These are phyloP conservation scores for Liriodendron chinense DNA, from an alignment of 164 flowering plant genomes.

Conservation along the genomic window DNA sequence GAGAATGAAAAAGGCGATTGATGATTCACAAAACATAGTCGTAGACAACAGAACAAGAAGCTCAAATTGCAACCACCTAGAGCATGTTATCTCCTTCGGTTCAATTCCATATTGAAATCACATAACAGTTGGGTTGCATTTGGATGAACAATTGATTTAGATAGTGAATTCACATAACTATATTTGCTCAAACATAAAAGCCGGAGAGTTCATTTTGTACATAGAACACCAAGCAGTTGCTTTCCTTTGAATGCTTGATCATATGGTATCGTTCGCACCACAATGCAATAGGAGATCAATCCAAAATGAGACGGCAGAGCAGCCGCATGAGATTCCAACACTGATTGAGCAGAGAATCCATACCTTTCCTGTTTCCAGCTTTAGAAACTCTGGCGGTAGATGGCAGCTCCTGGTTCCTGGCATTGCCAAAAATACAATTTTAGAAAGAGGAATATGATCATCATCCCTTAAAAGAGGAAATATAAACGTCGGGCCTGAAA, in stretches of 20 bases:
- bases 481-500: neutral
- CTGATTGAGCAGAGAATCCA: neutral
- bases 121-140: too few relatives aligned
- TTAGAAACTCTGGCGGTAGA: neutral
- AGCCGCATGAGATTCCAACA: neutral
- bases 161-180: neutral
- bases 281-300: neutral
- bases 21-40: too few relatives aligned
- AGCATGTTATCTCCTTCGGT: neutral
- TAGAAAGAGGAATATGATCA: neutral
- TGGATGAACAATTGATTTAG: neutral
- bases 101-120: neutral
- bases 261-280: neutral
- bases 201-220: neutral
- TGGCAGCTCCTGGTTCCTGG: slow-evolving; percentile 4
- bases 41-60: neutral
- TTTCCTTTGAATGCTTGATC: neutral
- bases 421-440: neutral
- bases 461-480: neutral
- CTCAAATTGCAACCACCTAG: neutral
- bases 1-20: too few relatives aligned
- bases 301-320: neutral
- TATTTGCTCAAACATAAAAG: neutral
- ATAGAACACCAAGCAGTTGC: neutral
- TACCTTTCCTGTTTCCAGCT: neutral